phyloP scores from a whole-genome alignment of 2,329 filamentous ascomycete species.

The Aspergillus tubingensis region DNA sequence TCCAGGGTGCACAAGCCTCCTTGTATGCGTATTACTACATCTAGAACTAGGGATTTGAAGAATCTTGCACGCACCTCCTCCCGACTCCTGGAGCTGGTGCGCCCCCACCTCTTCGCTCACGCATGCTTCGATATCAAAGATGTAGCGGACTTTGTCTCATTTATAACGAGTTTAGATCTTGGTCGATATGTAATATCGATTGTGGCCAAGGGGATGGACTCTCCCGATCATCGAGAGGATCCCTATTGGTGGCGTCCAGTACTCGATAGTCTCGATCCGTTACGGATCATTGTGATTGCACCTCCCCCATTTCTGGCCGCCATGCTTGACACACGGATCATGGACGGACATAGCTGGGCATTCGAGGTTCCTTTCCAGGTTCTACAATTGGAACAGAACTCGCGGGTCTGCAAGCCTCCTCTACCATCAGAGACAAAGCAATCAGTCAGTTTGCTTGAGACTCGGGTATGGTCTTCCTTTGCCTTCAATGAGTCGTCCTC shows the following conservation, averaged over 20 bases:
- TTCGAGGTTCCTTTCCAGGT: conserved; percentile 66
- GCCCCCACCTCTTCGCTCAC: conserved; percentile 62
- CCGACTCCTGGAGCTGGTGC: conserved; percentile 54
- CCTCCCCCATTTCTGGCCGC: conserved; percentile 64
- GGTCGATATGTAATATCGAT: conserved; percentile 49
- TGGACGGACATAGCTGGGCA: conserved; percentile 61
- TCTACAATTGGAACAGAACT: conserved; percentile 48
- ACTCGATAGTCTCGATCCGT: conserved; percentile 56
- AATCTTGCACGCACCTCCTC: conserved; percentile 56
- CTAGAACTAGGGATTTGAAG: conserved; percentile 53
- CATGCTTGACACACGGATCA: conserved; percentile 60
- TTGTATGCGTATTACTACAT: conserved; percentile 44
- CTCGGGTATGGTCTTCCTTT: conserved; percentile 66
- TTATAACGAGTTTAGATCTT: conserved; percentile 38
- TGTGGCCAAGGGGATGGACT: conserved; percentile 47
- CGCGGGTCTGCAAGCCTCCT: conserved; percentile 22
- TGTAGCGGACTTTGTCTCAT: conserved; percentile 39
- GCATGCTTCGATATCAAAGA: conserved; percentile 43
- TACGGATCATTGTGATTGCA: conserved; percentile 59
- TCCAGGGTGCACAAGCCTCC: conserved; percentile 54
- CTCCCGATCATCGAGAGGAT: conserved; percentile 40
- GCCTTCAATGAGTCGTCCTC: conserved; percentile 75
- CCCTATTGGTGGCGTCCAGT: conserved; percentile 58
- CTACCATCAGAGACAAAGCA: conserved; percentile 24
- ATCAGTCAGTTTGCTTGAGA: conserved; percentile 52